These are phyloP conservation scores for Hyphodiscus sp. DNA, from an alignment of 2,329 filamentous ascomycete genomes.

Conservation along the genomic window DNA sequence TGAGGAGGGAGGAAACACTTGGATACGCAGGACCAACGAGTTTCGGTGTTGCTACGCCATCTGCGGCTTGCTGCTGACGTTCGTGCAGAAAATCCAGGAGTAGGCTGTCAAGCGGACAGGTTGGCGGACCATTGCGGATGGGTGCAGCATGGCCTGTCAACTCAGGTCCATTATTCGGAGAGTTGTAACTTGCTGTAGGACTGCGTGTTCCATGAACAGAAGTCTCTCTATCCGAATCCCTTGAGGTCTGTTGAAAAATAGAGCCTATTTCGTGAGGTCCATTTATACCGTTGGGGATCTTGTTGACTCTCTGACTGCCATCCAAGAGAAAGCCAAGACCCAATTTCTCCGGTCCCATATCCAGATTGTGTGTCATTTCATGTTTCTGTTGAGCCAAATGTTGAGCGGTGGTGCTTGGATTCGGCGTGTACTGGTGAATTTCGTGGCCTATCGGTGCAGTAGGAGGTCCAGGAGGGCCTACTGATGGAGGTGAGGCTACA, in stretches of 20 bases:
- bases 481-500: slow-evolving; percentile 32
- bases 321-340: slow-evolving; percentile 70
- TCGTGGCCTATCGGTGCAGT: slow-evolving; percentile 23
- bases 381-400: slow-evolving; percentile 39
- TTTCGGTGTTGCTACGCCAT: slow-evolving; percentile 57
- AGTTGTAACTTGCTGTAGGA: slow-evolving; percentile 22
- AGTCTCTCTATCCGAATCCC: slow-evolving; percentile 13
- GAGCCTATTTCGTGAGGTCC: slow-evolving; percentile 39
- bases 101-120: slow-evolving; percentile 72
- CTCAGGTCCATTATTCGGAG: slow-evolving; percentile 15
- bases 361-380: slow-evolving; percentile 47
- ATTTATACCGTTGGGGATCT: slow-evolving; percentile 44
- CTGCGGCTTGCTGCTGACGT: slow-evolving; percentile 56
- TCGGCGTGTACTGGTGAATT: slow-evolving; percentile 24
- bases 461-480: slow-evolving; percentile 12
- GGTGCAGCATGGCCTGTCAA: slow-evolving; percentile 21
- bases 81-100: slow-evolving; percentile 72
- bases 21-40: slow-evolving; percentile 74
- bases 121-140: slow-evolving; percentile 57
- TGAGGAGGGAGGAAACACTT: slow-evolving; percentile 70
- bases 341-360: slow-evolving; percentile 59
- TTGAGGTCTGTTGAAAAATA: slow-evolving; percentile 17
- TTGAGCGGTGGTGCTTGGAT: slow-evolving; percentile 30
- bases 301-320: slow-evolving; percentile 46
- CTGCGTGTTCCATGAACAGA: slow-evolving; percentile 19